Base-by-base conservation (phyloP, 768 basidiomycete species). In the Nidularia sp. region DNA sequence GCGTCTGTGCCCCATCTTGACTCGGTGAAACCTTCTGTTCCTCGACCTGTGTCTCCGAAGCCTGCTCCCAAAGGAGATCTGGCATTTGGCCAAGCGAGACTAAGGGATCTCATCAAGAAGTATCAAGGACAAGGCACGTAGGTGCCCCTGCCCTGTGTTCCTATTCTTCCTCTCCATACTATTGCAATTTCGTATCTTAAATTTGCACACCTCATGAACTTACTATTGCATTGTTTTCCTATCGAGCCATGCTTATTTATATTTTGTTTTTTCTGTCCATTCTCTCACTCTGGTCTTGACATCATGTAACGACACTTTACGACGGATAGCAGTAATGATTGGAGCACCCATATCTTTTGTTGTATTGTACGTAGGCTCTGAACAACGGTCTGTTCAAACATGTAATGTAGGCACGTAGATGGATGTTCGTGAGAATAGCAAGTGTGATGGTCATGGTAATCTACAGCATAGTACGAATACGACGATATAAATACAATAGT, bases 71-170 rank as follows among this genome's bases (percentile, higher is more conserved):
- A 6, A 25, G 70, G 70, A 1, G 85, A 87, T 39, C 65, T 86
- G 52, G 85, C 81, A 7, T 90, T 90, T 69, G 89, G 89, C 10
- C 85, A 90, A 66, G 88, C 88, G 10, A 73, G 85, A 54, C 67
- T 91, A 57, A 72, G 87, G 51, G 88, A 90, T 67, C 70, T 91
- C 55, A 91, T 91, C 64, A 86, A 84, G 79, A 87, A 89, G 60
- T 92, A 90, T 63, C 89, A 92, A 67, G 74, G 74, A 45, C 64
- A 66, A 51, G 55, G 61, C 31, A 58, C 56, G 36, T 65, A 57
- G 50, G 46, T 12, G 32, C 33, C 45, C 6, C 47, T 10, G 3
- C 15, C n/a, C 56, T n/a, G 15, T 31, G 35, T 31, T 53, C 25
- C 52, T 50, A 32, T 52, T 49, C 36, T 45, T 47, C 29, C 48